Percentiles rank a stretch among this genome's conserved stretches.
Conservation (phyloP, 495 filamentous ascomycete species). For the Venustampulla echinocandica region DNA sequence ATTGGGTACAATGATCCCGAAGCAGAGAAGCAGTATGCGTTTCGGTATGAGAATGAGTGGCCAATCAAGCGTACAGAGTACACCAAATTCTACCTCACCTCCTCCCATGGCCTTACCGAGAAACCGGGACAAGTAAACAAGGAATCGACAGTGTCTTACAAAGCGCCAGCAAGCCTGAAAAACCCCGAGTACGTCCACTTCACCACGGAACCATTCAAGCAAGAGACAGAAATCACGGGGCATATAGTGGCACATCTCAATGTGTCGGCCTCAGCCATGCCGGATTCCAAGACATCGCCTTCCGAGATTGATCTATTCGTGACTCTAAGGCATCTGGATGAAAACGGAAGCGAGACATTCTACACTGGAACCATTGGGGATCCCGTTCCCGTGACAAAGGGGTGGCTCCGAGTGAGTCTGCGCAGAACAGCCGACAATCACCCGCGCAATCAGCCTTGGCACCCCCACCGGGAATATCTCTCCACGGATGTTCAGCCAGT, state of each 20-base stretch:
- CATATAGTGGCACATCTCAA: conserved; percentile 52
- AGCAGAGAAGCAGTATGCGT: conserved; percentile 39
- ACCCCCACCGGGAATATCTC: conserved; percentile 51
- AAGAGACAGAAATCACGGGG: conserved; percentile 56
- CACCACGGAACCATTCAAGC: conserved; percentile 40
- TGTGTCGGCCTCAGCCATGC: conserved; percentile 46
- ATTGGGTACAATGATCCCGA: conserved; percentile 52
- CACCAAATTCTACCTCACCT: conserved; percentile 35
- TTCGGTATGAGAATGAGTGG: conserved; percentile 50
- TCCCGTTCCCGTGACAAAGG: conserved; percentile 39
- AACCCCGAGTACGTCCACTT: conserved; percentile 40
- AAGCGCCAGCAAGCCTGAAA: not conserved
- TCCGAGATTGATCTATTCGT: conserved; percentile 56
- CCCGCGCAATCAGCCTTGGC: conserved; percentile 36
- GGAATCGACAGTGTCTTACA: conserved; percentile 1
- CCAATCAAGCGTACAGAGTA: conserved; percentile 53
- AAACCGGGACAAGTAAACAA: not conserved
- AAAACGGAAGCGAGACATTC: conserved; percentile 46
- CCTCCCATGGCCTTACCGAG: not conserved
- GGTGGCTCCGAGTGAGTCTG: conserved; percentile 47
- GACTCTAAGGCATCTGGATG: conserved; percentile 47
- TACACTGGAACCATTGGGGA: conserved; percentile 50
- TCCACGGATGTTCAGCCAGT: conserved; percentile 47
- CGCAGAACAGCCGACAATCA: conserved; percentile 42
- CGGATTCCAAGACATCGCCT: conserved; percentile 6